These are phyloP conservation scores for Termitomyces sp. DNA, from an alignment of 768 basidiomycete species.

Conservation along the genomic window DNA sequence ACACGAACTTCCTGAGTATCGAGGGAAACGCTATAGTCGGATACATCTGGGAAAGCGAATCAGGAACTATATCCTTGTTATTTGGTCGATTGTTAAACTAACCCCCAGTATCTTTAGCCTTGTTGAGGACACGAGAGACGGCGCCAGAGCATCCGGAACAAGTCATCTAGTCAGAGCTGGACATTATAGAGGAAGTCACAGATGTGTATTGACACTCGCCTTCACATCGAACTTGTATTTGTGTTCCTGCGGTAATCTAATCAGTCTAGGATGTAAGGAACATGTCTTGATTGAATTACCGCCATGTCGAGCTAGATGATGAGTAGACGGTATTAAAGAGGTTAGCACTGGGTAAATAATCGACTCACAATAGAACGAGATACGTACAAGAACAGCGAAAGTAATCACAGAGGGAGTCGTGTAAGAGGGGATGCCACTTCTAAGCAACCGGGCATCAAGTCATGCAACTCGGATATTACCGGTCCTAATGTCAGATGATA, in stretches of 20 bases:
- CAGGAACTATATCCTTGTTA: neutral
- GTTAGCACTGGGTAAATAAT: neutral
- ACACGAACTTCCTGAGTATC: slow-evolving; percentile 73
- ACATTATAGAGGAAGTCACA: neutral
- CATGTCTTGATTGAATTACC: neutral
- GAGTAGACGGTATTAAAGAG: neutral
- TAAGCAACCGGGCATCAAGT: neutral
- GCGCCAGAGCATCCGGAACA: slow-evolving; percentile 86
- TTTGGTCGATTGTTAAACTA: neutral
- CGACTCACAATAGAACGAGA: neutral
- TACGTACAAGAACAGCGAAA: neutral
- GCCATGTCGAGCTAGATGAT: slow-evolving; percentile 5
- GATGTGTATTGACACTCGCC: slow-evolving; percentile 32
- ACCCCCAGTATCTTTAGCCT: slow-evolving; percentile 46
- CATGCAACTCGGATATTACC: neutral
- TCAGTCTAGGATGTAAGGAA: slow-evolving; percentile 1
- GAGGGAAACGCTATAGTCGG: slow-evolving; percentile 55
- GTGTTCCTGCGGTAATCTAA: slow-evolving; percentile 22
- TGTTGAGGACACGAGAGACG: slow-evolving; percentile 67
- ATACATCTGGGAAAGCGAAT: slow-evolving; percentile 37
- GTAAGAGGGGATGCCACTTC: neutral
- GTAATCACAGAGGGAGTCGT: neutral
- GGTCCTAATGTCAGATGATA: neutral
- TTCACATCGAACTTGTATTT: slow-evolving; percentile 84
- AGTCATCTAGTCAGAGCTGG: slow-evolving; percentile 60